phyloP scores from a whole-genome alignment of 2,329 filamentous ascomycete genomes.

The Xylariaceae sp. region DNA sequence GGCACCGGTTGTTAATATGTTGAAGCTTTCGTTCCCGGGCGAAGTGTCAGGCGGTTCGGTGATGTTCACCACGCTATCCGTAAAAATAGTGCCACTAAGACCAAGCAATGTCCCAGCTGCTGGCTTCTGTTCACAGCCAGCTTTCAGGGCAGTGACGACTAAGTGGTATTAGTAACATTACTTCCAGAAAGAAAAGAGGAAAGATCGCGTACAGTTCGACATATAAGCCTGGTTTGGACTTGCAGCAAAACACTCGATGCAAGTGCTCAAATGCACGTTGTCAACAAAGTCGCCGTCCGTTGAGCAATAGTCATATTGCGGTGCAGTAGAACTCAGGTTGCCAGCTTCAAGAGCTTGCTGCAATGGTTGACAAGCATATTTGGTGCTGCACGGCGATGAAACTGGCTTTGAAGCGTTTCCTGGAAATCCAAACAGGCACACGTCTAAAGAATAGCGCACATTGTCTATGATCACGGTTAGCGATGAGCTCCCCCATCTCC shows the following conservation, averaged over 20 bases:
- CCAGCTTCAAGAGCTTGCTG: slow-evolving; percentile 35
- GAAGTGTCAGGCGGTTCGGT: slow-evolving; percentile 29
- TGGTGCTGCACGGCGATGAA: slow-evolving; percentile 41
- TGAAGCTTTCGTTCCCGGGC: slow-evolving; percentile 20
- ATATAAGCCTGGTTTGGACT: slow-evolving; percentile 40
- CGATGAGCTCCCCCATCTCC: not conserved
- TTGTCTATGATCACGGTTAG: slow-evolving; percentile 41
- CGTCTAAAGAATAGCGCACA: slow-evolving; percentile 43
- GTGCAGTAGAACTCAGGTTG: slow-evolving; percentile 22
- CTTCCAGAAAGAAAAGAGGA: not conserved
- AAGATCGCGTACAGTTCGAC: slow-evolving; percentile 43
- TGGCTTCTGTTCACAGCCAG: slow-evolving; percentile 45
- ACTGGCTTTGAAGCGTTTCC: slow-evolving; percentile 25
- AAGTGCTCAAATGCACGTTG: slow-evolving; percentile 31
- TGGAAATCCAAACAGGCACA: slow-evolving; percentile 42
- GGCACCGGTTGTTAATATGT: slow-evolving; percentile 42
- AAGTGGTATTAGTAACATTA: slow-evolving; percentile 12
- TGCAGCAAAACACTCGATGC: slow-evolving; percentile 41
- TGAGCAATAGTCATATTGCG: slow-evolving; percentile 39
- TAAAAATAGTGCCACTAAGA: slow-evolving; percentile 43
- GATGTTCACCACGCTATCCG: slow-evolving; percentile 35
- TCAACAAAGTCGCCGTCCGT: slow-evolving; percentile 34
- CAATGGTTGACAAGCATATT: slow-evolving; percentile 39
- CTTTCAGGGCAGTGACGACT: slow-evolving; percentile 47
- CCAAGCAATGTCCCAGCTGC: slow-evolving; percentile 35